Conservation (phyloP, 2,329 filamentous ascomycete species). For the Aaosphaeria arxii region DNA sequence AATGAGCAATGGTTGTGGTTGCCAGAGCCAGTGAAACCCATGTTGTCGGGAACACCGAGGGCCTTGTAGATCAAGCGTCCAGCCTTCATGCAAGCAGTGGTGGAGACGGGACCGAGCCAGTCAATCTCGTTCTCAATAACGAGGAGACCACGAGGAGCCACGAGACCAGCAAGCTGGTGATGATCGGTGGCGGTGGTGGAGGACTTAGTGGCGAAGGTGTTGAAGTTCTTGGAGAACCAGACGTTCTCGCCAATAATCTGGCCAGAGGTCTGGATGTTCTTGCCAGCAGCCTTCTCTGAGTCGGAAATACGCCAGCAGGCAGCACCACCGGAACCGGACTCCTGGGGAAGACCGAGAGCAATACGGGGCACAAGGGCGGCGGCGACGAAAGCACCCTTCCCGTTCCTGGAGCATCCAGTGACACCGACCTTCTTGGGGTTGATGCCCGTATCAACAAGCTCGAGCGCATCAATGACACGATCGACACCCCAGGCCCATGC, state of each 20-base stretch:
- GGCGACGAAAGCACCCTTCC: conserved; percentile 62
- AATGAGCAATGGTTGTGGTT: conserved; percentile 57
- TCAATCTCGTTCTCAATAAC: conserved; percentile 58
- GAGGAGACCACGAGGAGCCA: conserved; percentile 55
- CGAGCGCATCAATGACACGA: conserved; percentile 59
- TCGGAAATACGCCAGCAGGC: conserved; percentile 56
- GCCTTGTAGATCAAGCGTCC: conserved; percentile 54
- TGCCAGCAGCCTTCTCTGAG: conserved; percentile 48
- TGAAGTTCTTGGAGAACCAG: conserved; percentile 59
- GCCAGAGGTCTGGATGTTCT: conserved; percentile 59
- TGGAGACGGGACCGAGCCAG: conserved; percentile 58
- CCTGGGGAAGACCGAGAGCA: conserved; percentile 60
- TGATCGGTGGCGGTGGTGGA: conserved; percentile 54
- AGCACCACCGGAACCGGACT: conserved; percentile 60
- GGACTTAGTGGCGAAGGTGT: conserved; percentile 49
- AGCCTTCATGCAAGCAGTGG: conserved; percentile 57
- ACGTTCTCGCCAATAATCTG: conserved; percentile 62
- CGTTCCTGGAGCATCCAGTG: conserved; percentile 63
- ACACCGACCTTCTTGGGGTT: conserved; percentile 46
- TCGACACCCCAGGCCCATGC: conserved; percentile 64
- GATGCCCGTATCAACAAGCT: conserved; percentile 49
- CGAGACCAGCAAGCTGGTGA: conserved; percentile 56
- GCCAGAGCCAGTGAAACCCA: conserved; percentile 57
- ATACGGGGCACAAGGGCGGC: conserved; percentile 59
- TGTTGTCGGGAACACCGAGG: conserved; percentile 52